A percentile compares a stretch with the other conserved stretches of the same genome.
These are phyloP conservation scores for Globisporangium middletonii DNA, from an alignment of 352 stramenopile species.

Conservation along the genomic window DNA sequence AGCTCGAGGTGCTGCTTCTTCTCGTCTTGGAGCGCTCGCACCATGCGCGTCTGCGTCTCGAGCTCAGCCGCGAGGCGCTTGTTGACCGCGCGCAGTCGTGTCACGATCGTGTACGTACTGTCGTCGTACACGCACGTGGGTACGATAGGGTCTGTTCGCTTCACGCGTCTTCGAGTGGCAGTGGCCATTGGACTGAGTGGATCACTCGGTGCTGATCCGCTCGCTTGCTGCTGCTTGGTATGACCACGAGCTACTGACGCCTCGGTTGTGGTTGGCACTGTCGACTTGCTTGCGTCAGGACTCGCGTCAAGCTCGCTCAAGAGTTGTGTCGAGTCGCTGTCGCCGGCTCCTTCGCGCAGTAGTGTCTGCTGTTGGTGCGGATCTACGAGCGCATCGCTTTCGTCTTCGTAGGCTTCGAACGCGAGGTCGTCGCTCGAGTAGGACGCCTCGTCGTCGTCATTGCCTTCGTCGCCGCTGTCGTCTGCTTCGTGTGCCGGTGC, in stretches of 20 bases:
- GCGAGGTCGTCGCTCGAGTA: slow-evolving; percentile 30
- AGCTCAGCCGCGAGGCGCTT: slow-evolving; percentile 37
- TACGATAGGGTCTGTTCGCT: not conserved
- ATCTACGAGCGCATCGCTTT: not conserved
- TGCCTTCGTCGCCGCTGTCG: not conserved
- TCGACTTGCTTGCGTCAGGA: not conserved
- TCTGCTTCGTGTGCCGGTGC: slow-evolving; percentile 4
- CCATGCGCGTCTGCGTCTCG: slow-evolving; percentile 44
- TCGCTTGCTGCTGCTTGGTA: not conserved
- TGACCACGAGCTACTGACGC: not conserved
- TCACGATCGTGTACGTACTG: slow-evolving; percentile 47
- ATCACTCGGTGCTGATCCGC: too few species aligned
- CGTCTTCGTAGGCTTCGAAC: slow-evolving; percentile 31
- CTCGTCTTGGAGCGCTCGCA: slow-evolving; percentile 36
- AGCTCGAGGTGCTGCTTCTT: slow-evolving; percentile 36
- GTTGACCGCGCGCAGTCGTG: slow-evolving; percentile 39
- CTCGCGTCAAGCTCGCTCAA: not conserved
- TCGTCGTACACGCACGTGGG: slow-evolving; percentile 34
- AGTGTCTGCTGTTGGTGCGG: not conserved
- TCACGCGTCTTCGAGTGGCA: too few species aligned
- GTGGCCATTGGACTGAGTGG: too few species aligned
- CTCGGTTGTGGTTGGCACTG: not conserved
- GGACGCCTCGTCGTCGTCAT: slow-evolving; percentile 13
- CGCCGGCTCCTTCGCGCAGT: not conserved
- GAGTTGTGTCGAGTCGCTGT: not conserved